phyloP scores from a whole-genome alignment of 805 yeast species.

The Starmerella floricola region DNA sequence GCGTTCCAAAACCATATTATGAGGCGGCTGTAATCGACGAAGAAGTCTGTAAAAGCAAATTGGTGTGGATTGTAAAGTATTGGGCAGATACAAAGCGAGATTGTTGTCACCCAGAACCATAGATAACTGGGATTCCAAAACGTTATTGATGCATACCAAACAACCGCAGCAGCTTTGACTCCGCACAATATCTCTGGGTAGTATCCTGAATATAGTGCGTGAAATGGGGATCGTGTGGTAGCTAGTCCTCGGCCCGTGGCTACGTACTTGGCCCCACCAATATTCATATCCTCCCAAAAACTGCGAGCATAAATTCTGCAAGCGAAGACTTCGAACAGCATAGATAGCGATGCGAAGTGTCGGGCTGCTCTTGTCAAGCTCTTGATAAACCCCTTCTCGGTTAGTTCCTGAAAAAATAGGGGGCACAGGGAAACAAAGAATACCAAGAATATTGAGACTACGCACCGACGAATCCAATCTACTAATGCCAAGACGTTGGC shows the following conservation, averaged over 20 bases:
- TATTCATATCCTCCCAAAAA: constrained; percentile 50
- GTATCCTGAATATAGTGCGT: constrained; percentile 54
- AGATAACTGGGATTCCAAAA: constrained; percentile 74
- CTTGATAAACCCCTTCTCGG: constrained; percentile 63
- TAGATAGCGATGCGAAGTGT: constrained; percentile 60
- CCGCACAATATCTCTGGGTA: constrained; percentile 49
- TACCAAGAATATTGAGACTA: constrained; percentile 60
- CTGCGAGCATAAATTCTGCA: constrained; percentile 67
- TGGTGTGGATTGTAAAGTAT: constrained; percentile 89
- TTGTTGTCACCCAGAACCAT: constrained; percentile 88
- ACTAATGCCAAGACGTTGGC: constrained; percentile 56
- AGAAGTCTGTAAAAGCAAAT: constrained; percentile 78
- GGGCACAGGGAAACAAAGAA: constrained; percentile 67
- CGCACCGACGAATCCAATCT: constrained; percentile 62
- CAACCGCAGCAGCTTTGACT: constrained; percentile 37
- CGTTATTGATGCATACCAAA: constrained; percentile 45
- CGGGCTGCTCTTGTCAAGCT: constrained; percentile 51
- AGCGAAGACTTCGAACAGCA: constrained; percentile 67
- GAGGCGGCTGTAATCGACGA: constrained; percentile 76
- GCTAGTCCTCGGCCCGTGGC: constrained; percentile 80
- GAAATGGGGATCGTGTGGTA: constrained; percentile 55
- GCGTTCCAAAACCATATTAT: constrained; percentile 49
- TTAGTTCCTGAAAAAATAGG: constrained; percentile 60
- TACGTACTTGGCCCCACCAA: constrained; percentile 74
- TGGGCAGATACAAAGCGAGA: constrained; percentile 76